Evolutionary conservation across 805 yeast genomes (phyloP).

Genomic region (Nakazawaea sp.): DNA sequence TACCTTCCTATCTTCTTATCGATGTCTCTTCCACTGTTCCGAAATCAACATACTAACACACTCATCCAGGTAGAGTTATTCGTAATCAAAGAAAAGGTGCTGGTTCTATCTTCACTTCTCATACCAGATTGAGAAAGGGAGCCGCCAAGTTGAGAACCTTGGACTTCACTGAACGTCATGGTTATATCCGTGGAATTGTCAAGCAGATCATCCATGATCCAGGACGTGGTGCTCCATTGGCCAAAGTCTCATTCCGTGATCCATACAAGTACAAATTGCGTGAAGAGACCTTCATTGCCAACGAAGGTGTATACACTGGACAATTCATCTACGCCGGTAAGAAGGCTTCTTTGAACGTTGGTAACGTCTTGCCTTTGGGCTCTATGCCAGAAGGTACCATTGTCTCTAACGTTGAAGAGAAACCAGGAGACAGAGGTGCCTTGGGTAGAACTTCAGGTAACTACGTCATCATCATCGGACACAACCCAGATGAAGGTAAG

Average conservation of each 20-base stretch:
- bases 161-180: constrained; percentile 99
- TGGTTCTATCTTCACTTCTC: constrained; percentile 99
- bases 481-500: constrained; percentile 98
- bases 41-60: constrained; percentile 7
- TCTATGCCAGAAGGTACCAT: constrained; percentile 60
- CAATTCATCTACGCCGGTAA: constrained; percentile 99
- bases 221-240: constrained; percentile 99
- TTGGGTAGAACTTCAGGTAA: constrained; percentile 99
- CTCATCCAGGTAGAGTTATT: constrained; percentile 86
- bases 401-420: constrained; percentile 46
- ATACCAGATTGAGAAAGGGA: constrained; percentile 99
- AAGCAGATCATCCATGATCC: constrained; percentile 99
- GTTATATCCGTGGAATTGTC: constrained; percentile 99
- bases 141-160: constrained; percentile 99
- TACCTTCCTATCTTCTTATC: too few relatives aligned
- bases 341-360: constrained; percentile 94
- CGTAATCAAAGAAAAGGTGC: constrained; percentile 99
- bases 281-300: constrained; percentile 98
- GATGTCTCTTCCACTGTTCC: too few relatives aligned
- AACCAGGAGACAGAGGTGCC: constrained; percentile 64
- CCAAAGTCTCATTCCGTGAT: constrained; percentile 98
- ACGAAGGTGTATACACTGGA: constrained; percentile 99
- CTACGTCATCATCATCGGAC: constrained; percentile 98
- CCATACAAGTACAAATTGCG: constrained; percentile 98
- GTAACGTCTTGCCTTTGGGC: constrained; percentile 96